These are phyloP conservation scores for Cordyceps fumosorosea DNA, from an alignment of 2,329 filamentous ascomycete species.

Conservation along the genomic window DNA sequence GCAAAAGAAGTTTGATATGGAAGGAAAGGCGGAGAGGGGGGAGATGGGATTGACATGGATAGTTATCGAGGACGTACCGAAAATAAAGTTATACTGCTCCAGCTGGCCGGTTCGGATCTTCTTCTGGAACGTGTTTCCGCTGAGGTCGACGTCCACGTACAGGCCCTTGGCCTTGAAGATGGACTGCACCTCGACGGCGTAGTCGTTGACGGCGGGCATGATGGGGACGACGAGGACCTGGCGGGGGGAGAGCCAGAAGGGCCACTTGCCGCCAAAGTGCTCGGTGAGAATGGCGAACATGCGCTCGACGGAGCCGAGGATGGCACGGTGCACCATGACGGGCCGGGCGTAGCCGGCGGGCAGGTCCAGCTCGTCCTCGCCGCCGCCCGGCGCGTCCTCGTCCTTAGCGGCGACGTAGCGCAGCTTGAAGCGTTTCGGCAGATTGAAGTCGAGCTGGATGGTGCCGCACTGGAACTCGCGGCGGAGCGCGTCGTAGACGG, in stretches of 20 bases:
- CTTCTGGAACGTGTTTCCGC: constrained; percentile 79
- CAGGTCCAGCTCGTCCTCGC: constrained; percentile 43
- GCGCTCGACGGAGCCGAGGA: constrained; percentile 62
- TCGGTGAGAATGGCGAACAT: constrained; percentile 72
- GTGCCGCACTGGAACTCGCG: constrained; percentile 60
- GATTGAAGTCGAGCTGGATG: constrained; percentile 89
- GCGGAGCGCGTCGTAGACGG: constrained; percentile 79
- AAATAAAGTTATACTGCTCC: constrained; percentile 78
- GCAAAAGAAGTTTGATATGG: not conserved
- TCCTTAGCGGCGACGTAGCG: constrained; percentile 46
- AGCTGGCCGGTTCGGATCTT: constrained; percentile 80
- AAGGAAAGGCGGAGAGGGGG: not conserved
- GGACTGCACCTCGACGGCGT: constrained; percentile 66
- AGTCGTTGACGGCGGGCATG: constrained; percentile 71
- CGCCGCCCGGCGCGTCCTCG: constrained; percentile 32
- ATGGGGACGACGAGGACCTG: constrained; percentile 59
- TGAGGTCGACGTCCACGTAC: constrained; percentile 52
- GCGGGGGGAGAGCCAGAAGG: constrained; percentile 80
- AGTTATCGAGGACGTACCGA: constrained; percentile 42
- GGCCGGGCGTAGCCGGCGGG: constrained; percentile 68
- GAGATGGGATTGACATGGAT: no score
- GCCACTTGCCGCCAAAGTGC: constrained; percentile 84
- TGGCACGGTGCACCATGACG: constrained; percentile 82
- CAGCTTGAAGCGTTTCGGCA: constrained; percentile 42
- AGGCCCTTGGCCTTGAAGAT: constrained; percentile 62